Percentiles rank a stretch among this genome's conserved stretches.
phyloP scores from a whole-genome alignment of 176 grass and related monocot species.

The Oryza officinalis region DNA sequence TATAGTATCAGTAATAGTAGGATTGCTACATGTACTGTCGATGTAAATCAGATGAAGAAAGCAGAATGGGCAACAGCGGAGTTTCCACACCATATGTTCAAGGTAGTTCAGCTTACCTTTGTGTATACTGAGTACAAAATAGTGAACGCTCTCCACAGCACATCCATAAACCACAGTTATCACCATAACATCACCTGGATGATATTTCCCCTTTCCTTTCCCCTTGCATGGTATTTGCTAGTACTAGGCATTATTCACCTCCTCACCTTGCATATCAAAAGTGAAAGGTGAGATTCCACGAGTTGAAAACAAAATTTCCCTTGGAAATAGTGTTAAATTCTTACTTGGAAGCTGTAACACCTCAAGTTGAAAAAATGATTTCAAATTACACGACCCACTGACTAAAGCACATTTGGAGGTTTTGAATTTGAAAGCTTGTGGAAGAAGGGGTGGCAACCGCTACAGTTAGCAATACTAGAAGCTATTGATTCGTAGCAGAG shows the following conservation, averaged over 20 bases:
- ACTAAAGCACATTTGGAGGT: background rate
- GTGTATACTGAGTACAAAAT: conserved; percentile 78
- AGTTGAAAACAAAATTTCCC: too few species aligned
- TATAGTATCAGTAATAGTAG: background rate
- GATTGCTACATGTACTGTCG: background rate
- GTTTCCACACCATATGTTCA: conserved; percentile 10
- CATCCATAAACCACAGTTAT: too few species aligned
- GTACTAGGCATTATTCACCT: background rate
- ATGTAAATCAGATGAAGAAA: background rate
- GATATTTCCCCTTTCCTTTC: too few species aligned
- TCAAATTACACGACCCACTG: background rate
- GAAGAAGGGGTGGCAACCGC: background rate
- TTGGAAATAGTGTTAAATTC: too few species aligned
- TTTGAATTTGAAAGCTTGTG: background rate
- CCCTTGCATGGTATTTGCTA: too few species aligned
- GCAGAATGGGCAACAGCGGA: background rate
- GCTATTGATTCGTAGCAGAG: too few species aligned
- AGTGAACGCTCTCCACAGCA: too few species aligned
- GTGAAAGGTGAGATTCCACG: too few species aligned
- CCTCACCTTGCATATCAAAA: background rate
- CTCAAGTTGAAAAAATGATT: background rate
- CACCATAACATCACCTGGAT: too few species aligned
- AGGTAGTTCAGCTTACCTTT: conserved; percentile 56
- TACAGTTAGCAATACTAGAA: background rate
- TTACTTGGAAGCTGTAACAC: too few species aligned